Evolutionary conservation across 352 stramenopile species (phyloP).

Genomic region (Phytophthora pluvialis): DNA sequence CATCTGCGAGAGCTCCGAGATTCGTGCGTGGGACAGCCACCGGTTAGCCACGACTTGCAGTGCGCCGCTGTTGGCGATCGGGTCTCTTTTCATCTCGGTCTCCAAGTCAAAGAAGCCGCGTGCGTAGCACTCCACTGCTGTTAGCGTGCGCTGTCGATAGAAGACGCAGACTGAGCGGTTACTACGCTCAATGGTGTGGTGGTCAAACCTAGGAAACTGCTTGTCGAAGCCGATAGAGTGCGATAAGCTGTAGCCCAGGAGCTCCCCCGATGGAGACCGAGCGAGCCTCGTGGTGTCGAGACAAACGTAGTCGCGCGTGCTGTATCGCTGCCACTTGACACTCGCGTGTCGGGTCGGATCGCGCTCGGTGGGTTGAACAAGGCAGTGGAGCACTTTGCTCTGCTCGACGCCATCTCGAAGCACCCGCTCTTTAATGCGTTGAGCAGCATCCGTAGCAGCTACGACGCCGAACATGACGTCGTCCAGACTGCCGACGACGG

Average conservation of each 20-base stretch:
- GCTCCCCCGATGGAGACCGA: constrained; percentile 41
- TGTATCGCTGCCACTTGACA: constrained; percentile 51
- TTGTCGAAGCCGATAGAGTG: constrained; percentile 55
- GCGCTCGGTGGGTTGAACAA: constrained; percentile 21
- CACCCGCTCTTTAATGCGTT: constrained; percentile 41
- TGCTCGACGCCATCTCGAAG: constrained; percentile 39
- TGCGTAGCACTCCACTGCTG: constrained; percentile 42
- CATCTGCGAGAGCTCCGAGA: constrained; percentile 49
- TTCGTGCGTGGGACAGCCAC: constrained; percentile 42
- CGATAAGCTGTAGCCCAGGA: constrained; percentile 47
- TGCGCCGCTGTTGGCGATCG: constrained; percentile 33
- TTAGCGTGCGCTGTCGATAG: constrained; percentile 44
- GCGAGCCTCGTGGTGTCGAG: constrained; percentile 42
- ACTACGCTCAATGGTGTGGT: constrained; percentile 45
- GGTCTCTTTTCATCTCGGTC: constrained; percentile 20
- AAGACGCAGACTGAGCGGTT: constrained; percentile 54
- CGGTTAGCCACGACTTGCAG: constrained; percentile 38
- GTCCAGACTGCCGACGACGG: constrained; percentile 36
- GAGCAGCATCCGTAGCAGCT: constrained; percentile 34
- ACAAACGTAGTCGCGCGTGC: constrained; percentile 56
- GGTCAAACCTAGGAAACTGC: constrained; percentile 47
- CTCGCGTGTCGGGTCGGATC: constrained; percentile 53
- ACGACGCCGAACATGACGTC: constrained; percentile 56
- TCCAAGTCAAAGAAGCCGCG: constrained; percentile 40
- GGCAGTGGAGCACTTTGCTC: constrained; percentile 31